These are phyloP conservation scores for Passiflora organensis DNA, from an alignment of 345 rosid genomes.

Conservation along the genomic window DNA sequence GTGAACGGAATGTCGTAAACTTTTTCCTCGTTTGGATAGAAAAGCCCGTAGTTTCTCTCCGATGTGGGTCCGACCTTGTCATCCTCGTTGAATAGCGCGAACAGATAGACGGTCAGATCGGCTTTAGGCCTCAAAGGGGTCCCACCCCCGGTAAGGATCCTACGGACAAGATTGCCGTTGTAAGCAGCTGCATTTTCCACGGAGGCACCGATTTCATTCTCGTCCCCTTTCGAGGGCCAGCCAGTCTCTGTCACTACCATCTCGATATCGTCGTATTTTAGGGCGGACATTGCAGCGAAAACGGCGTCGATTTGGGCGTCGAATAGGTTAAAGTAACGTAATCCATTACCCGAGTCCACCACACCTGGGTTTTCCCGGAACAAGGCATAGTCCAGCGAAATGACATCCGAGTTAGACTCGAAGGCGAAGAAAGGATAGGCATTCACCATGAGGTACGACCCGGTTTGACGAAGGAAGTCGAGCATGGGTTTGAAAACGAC, in stretches of 20 bases:
- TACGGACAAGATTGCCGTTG: constrained; percentile 80
- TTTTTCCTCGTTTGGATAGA: constrained; percentile 68
- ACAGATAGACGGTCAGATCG: constrained; percentile 81
- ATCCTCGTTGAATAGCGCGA: constrained; percentile 91
- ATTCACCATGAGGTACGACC: constrained; percentile 84
- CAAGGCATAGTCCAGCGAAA: constrained; percentile 80
- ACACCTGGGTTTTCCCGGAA: constrained; percentile 88
- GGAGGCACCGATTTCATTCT: constrained; percentile 68
- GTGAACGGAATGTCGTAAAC: constrained; percentile 84
- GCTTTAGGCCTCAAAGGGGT: constrained; percentile 77
- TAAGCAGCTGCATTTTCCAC: constrained; percentile 70
- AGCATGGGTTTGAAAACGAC: constrained; percentile 75
- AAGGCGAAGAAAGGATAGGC: constrained; percentile 92
- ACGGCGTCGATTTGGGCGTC: constrained; percentile 99
- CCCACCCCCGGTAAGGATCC: constrained; percentile 78
- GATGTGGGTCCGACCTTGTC: constrained; percentile 72
- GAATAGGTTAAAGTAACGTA: constrained; percentile 72
- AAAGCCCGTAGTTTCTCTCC: constrained; percentile 90
- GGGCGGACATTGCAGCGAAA: constrained; percentile 73
- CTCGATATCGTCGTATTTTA: constrained; percentile 65
- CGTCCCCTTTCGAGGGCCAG: constrained; percentile 91
- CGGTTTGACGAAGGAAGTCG: constrained; percentile 80
- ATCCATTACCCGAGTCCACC: constrained; percentile 76
- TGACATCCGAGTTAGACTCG: constrained; percentile 88
- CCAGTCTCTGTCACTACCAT: constrained; percentile 88